phyloP scores from a whole-genome alignment of 164 flowering plant species.

The Buxus sempervirens region DNA sequence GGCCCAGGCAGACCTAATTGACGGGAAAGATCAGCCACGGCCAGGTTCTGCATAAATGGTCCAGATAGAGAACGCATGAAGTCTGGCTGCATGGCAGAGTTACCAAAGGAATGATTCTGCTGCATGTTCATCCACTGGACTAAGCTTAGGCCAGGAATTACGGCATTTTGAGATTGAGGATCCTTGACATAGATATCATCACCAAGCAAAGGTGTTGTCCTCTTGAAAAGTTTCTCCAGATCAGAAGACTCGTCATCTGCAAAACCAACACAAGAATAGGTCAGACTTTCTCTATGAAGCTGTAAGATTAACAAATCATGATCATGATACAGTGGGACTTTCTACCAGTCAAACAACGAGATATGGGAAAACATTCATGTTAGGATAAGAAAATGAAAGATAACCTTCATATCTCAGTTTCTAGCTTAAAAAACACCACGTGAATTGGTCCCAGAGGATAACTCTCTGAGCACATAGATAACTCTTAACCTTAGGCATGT shows the following conservation, averaged over 20 bases:
- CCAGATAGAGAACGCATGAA: slow-evolving; percentile 47
- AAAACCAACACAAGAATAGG: slow-evolving; percentile 9
- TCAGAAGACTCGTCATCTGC: slow-evolving; percentile 80
- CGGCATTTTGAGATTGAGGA: slow-evolving; percentile 39
- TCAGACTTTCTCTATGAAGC: neutral
- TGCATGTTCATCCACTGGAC: slow-evolving; percentile 98
- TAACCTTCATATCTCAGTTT: neutral
- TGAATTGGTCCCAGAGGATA: neutral
- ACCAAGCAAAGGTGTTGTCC: slow-evolving; percentile 91
- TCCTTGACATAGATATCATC: slow-evolving; percentile 74
- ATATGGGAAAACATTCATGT: no score
- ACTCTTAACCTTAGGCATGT: no score
- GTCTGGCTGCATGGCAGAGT: slow-evolving; percentile 58
- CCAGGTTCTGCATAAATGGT: slow-evolving; percentile 47
- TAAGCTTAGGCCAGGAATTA: slow-evolving; percentile 69
- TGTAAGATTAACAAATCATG: neutral
- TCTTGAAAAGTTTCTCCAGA: slow-evolving; percentile 64
- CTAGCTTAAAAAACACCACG: neutral
- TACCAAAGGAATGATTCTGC: slow-evolving; percentile 53
- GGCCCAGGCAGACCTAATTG: slow-evolving; percentile 59
- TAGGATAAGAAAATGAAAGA: no score
- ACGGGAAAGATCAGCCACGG: slow-evolving; percentile 63
- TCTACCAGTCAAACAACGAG: no score
- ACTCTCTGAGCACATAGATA: no score
- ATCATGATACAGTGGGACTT: neutral